These are phyloP conservation scores for Colletotrichum sp. DNA, from an alignment of 2,329 filamentous ascomycete species.

Conservation along the genomic window DNA sequence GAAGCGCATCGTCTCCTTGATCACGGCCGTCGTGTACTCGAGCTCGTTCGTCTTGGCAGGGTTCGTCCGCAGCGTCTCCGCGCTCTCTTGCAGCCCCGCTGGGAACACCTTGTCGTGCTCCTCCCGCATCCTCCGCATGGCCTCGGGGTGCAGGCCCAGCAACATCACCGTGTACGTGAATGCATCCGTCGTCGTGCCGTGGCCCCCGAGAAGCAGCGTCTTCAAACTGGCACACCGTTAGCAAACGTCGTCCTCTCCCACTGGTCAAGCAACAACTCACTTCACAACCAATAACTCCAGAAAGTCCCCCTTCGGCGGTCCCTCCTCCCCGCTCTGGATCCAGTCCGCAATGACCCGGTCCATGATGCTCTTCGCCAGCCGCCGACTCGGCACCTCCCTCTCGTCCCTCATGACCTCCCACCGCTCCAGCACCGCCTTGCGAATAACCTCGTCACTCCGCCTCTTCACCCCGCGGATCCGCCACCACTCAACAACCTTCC, in stretches of 20 bases:
- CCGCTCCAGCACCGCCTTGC: background rate
- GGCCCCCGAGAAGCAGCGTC: constrained; percentile 26
- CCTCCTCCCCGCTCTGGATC: constrained; percentile 1
- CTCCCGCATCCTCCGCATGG: constrained; percentile 20
- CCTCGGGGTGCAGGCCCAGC: constrained; percentile 23
- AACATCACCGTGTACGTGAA: constrained; percentile 21
- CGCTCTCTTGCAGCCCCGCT: constrained; percentile 30
- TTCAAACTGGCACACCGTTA: constrained; percentile 20
- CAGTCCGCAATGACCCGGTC: constrained; percentile 27
- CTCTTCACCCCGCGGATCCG: background rate
- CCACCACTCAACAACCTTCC: background rate
- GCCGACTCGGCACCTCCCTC: constrained; percentile 9
- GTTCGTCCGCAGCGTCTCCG: constrained; percentile 39
- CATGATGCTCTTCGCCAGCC: constrained; percentile 23
- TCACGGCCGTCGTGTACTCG: constrained; percentile 54
- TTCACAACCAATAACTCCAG: constrained; percentile 17
- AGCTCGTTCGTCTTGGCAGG: constrained; percentile 53
- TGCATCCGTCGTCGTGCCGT: constrained; percentile 26
- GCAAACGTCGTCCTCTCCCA: background rate
- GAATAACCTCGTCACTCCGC: background rate
- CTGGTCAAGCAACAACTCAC: no score
- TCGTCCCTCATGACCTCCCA: constrained; percentile 8
- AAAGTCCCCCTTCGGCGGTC: constrained; percentile 11
- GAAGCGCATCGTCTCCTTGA: constrained; percentile 58
- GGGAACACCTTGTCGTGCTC: constrained; percentile 29